Conservation (phyloP, 306 rosid species). For the Ceratonia siliqua region DNA sequence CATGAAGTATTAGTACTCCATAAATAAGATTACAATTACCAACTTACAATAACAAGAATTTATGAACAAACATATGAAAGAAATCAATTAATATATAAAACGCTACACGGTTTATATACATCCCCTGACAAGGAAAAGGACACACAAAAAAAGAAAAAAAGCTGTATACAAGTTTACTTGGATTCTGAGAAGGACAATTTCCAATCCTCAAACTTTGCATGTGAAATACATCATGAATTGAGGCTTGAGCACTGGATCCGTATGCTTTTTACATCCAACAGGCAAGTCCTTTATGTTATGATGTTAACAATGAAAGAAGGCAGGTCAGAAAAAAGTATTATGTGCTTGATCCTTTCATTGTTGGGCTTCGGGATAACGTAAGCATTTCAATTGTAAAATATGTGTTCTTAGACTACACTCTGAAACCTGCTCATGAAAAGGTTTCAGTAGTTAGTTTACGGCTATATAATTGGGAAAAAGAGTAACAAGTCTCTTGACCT, state of each 20-base stretch:
- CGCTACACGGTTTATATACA: slow-evolving; percentile 39
- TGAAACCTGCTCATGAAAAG: slow-evolving; percentile 61
- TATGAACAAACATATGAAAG: background rate
- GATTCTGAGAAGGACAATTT: slow-evolving; percentile 43
- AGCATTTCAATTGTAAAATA: slow-evolving; percentile 57
- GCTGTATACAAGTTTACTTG: slow-evolving; percentile 44
- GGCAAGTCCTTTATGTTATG: slow-evolving; percentile 24
- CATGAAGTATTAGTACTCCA: too few species aligned
- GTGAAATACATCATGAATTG: slow-evolving; percentile 31
- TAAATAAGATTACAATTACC: too few species aligned
- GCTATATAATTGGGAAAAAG: background rate
- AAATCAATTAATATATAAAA: slow-evolving; percentile 16
- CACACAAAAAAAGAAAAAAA: slow-evolving; percentile 28
- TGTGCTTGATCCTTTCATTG: slow-evolving; percentile 45
- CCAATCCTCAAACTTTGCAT: slow-evolving; percentile 38
- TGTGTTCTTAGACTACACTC: slow-evolving; percentile 82
- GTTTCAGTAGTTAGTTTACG: background rate
- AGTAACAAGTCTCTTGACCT: background rate
- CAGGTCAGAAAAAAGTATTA: slow-evolving; percentile 39
- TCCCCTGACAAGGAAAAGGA: background rate
- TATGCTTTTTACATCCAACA: background rate
- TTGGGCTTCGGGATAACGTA: slow-evolving; percentile 45
- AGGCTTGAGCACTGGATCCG: slow-evolving; percentile 40
- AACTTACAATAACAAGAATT: background rate
- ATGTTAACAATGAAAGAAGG: slow-evolving; percentile 53